Evolutionary conservation across 2,329 filamentous ascomycete genomes (phyloP).

Genomic region (Trichophyton equinum): DNA sequence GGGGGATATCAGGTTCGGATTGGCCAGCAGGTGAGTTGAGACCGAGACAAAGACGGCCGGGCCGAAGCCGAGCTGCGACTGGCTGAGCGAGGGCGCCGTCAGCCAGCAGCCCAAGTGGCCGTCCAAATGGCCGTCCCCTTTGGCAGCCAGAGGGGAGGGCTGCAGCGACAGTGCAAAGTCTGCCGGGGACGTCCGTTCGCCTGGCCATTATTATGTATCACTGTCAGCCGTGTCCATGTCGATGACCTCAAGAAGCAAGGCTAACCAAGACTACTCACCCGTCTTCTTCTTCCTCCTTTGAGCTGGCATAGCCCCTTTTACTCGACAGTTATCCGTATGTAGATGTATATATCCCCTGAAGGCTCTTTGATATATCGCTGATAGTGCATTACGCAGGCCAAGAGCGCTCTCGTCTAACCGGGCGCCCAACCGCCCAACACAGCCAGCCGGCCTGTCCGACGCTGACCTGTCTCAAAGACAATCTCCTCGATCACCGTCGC

Average conservation of each 20-base stretch:
- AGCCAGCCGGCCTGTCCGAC: background rate
- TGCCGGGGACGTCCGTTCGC: background rate
- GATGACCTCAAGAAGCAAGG: background rate
- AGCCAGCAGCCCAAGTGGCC: conserved; percentile 16
- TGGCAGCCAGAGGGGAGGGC: conserved; percentile 16
- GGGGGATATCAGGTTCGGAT: conserved; percentile 48
- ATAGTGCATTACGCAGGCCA: background rate
- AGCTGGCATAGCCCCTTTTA: background rate
- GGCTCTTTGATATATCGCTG: background rate
- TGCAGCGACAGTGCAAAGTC: conserved; percentile 18
- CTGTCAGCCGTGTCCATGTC: background rate
- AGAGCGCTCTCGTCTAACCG: background rate
- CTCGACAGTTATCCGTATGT: background rate
- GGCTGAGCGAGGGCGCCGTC: conserved; percentile 22
- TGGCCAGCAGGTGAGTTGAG: conserved; percentile 36
- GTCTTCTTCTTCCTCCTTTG: background rate
- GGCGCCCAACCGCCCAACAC: background rate
- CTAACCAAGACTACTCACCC: background rate
- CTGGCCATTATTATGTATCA: background rate
- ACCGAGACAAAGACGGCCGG: conserved; percentile 34
- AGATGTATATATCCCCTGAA: no score
- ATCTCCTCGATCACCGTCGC: no score
- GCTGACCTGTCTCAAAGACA: background rate
- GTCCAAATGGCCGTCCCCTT: background rate
- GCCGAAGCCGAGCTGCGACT: conserved; percentile 18